Evolutionary conservation across 1,284 basidiomycete genomes (phyloP).

Genomic region (Anthracocystis panici-leucophaei): DNA sequence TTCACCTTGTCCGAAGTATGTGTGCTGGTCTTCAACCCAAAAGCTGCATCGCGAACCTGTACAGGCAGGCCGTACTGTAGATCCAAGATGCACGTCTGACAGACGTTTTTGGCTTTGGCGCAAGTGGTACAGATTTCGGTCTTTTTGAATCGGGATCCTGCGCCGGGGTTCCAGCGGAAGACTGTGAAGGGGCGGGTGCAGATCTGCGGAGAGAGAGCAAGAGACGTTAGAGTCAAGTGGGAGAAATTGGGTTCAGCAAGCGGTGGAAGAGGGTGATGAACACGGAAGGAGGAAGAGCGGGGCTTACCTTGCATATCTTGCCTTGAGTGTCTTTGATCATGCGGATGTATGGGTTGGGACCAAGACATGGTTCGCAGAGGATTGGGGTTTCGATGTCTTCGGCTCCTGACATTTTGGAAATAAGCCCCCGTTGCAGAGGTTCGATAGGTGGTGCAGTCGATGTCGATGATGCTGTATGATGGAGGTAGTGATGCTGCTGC

Average conservation of each 20-base stretch:
- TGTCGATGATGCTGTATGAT: slow-evolving; percentile 6
- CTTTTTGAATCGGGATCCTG: slow-evolving; percentile 91
- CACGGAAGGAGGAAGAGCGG: neutral
- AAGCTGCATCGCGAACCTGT: slow-evolving; percentile 94
- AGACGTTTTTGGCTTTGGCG: slow-evolving; percentile 98
- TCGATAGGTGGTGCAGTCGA: neutral
- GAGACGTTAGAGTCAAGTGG: neutral
- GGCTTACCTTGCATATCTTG: slow-evolving; percentile 77
- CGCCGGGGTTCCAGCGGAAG: slow-evolving; percentile 97
- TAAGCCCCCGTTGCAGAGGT: too few relatives aligned
- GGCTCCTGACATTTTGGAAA: slow-evolving; percentile 15
- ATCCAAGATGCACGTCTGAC: slow-evolving; percentile 96
- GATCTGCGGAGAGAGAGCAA: slow-evolving; percentile 71
- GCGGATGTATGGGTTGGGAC: slow-evolving; percentile 68
- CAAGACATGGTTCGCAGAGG: slow-evolving; percentile 73
- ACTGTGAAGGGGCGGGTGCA: slow-evolving; percentile 92
- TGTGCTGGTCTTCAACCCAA: slow-evolving; percentile 86
- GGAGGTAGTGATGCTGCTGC: slow-evolving; percentile 10
- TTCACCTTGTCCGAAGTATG: slow-evolving; percentile 93
- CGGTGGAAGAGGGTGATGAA: too few relatives aligned
- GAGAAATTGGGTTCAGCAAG: too few relatives aligned
- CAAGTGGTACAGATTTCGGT: slow-evolving; percentile 99
- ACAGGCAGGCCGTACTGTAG: slow-evolving; percentile 93
- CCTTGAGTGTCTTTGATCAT: slow-evolving; percentile 96
- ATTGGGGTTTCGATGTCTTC: slow-evolving; percentile 91